These are phyloP conservation scores for Periconia sp. DNA, from an alignment of 2,329 filamentous ascomycete genomes.

Conservation along the genomic window DNA sequence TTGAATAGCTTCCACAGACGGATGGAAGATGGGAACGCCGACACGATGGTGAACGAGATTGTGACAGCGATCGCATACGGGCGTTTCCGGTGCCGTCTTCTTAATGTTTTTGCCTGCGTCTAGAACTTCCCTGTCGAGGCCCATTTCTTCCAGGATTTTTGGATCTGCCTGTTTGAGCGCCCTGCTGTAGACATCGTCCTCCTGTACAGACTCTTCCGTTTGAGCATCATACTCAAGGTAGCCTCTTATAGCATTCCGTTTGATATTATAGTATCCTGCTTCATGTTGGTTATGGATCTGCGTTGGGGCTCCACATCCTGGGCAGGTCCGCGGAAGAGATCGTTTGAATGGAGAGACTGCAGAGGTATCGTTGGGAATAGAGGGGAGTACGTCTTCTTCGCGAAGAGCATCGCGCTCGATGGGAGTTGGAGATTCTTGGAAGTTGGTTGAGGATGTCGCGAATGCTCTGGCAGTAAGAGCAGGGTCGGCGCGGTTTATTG, in stretches of 20 bases:
- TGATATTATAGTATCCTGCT: slow-evolving; percentile 60
- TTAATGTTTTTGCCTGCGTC: slow-evolving; percentile 13
- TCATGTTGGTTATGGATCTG: slow-evolving; percentile 58
- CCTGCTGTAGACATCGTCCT: slow-evolving; percentile 42
- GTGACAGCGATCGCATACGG: slow-evolving; percentile 87
- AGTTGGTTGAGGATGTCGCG: slow-evolving; percentile 23
- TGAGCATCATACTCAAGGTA: slow-evolving; percentile 35
- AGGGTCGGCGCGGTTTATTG: slow-evolving; percentile 8
- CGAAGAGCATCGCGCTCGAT: slow-evolving; percentile 3
- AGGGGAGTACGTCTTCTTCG: slow-evolving; percentile 3
- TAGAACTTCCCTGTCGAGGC: slow-evolving; percentile 23
- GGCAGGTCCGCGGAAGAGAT: slow-evolving; percentile 56
- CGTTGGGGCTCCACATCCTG: slow-evolving; percentile 64
- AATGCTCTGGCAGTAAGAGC: slow-evolving; percentile 17
- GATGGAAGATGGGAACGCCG: slow-evolving; percentile 74
- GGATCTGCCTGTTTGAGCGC: slow-evolving; percentile 35
- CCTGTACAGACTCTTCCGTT: slow-evolving; percentile 20
- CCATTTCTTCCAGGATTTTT: slow-evolving; percentile 31
- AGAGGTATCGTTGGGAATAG: not conserved
- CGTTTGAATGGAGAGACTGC: slow-evolving; percentile 1
- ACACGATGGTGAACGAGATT: slow-evolving; percentile 73
- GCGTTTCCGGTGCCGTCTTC: slow-evolving; percentile 39
- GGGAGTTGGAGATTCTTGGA: slow-evolving; percentile 17
- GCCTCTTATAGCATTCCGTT: slow-evolving; percentile 50
- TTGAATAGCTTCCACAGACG: slow-evolving; percentile 76